These are phyloP conservation scores for Fusarium odoratissimum DNA, from an alignment of 2,329 filamentous ascomycete genomes.

Conservation along the genomic window DNA sequence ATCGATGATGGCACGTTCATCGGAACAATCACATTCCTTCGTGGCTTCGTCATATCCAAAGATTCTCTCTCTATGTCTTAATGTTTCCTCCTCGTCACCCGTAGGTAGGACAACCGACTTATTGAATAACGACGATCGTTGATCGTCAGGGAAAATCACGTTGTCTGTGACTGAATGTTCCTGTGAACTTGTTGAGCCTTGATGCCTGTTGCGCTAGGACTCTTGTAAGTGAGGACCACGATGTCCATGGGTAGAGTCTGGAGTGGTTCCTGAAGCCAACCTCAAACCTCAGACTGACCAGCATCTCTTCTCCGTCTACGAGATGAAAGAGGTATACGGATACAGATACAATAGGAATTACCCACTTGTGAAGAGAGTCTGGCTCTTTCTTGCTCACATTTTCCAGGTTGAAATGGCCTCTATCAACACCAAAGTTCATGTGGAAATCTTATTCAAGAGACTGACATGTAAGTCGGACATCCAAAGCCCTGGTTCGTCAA, in stretches of 20 bases:
- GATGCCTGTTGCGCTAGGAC: not conserved
- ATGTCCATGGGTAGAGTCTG: not conserved
- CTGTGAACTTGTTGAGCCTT: slow-evolving; percentile 4
- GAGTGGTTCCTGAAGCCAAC: slow-evolving; percentile 21
- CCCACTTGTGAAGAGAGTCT: not conserved
- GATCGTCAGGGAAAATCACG: slow-evolving; percentile 35
- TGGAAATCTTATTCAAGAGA: slow-evolving; percentile 13
- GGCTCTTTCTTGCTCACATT: not conserved
- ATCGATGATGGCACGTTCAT: slow-evolving; percentile 35
- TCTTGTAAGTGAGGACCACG: slow-evolving; percentile 23
- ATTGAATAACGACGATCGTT: slow-evolving; percentile 15
- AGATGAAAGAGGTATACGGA: slow-evolving; percentile 7
- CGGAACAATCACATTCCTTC: slow-evolving; percentile 43
- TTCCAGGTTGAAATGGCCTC: not conserved
- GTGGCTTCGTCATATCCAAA: slow-evolving; percentile 26
- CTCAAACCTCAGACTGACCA: slow-evolving; percentile 17
- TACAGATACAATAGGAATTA: not conserved
- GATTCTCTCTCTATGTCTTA: slow-evolving; percentile 11
- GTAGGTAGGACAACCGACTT: slow-evolving; percentile 32
- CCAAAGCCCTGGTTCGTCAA: slow-evolving; percentile 24
- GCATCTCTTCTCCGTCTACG: slow-evolving; percentile 8
- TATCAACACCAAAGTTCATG: slow-evolving; percentile 8
- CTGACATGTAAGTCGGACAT: slow-evolving; percentile 36
- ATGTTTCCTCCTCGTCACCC: slow-evolving; percentile 1
- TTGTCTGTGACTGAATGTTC: slow-evolving; percentile 23